Conservation (phyloP, 2,329 filamentous ascomycete species). For the Botrytis fabae region DNA sequence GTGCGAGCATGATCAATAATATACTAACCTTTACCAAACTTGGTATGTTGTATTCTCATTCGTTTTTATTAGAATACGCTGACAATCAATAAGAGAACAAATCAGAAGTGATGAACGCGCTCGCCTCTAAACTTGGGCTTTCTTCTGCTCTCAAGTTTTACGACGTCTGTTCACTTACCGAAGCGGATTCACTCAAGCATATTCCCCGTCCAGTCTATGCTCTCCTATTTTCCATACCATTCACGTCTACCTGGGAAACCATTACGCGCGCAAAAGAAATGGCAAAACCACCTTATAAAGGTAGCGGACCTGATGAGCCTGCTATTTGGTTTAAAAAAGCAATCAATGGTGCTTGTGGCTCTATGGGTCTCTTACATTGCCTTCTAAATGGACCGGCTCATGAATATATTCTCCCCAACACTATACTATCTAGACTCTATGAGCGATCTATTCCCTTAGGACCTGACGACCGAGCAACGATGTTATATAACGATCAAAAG, state of each 20-base stretch:
- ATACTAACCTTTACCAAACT: background rate
- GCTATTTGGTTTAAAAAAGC: slow-evolving; percentile 96
- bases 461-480: slow-evolving; percentile 64
- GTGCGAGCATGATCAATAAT: background rate
- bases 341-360: slow-evolving; percentile 87
- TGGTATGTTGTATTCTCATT: background rate
- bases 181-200: slow-evolving; percentile 80
- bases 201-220: slow-evolving; percentile 86
- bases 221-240: slow-evolving; percentile 88
- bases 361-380: slow-evolving; percentile 85
- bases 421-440: slow-evolving; percentile 61
- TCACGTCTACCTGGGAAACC: slow-evolving; percentile 75
- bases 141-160: slow-evolving; percentile 75
- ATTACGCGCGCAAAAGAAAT: slow-evolving; percentile 74
- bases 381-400: slow-evolving; percentile 73
- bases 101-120: slow-evolving; percentile 81
- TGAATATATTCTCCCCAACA: slow-evolving; percentile 50
- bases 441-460: slow-evolving; percentile 66
- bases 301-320: slow-evolving; percentile 68
- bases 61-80: background rate
- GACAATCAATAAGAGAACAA: slow-evolving; percentile 50
- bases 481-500: slow-evolving; percentile 74
- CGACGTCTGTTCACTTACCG: slow-evolving; percentile 89
- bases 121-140: slow-evolving; percentile 82
- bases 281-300: slow-evolving; percentile 60